Evolutionary conservation across 73 alveolate genomes (phyloP), one percentile per base, ranked within the genome.

Genomic region (Paramecium pentaurelia): DNA sequence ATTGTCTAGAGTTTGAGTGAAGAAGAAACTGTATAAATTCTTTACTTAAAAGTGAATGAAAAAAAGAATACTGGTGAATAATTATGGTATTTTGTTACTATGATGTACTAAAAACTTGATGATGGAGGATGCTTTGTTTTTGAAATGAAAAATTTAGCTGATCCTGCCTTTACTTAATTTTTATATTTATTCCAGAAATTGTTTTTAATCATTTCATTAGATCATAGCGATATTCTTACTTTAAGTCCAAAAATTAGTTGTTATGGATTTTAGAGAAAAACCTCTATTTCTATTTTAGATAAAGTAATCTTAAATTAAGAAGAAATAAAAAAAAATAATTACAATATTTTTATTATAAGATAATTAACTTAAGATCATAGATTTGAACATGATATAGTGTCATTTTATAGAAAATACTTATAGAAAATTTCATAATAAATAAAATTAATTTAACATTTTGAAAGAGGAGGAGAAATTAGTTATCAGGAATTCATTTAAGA

Each of bases 81-180:
- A 11, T 73, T 73, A 0, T 73, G 58, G 87, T 0, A 73, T 1
- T 38, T 73, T 38, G 40, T 73, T 12, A 4, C 54, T 11, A 6
- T 73, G 30, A 73, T 73, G 9, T 22, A 73, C 2, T 18, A 73
- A 37, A 30, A 40, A 22, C 47, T 73, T 8, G 87, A 73, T 36
- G 87, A 73, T 12, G 87, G 87, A 73, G 87, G 87, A 12, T 73
- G 87, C 4, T 73, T 73, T 73, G 60, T 73, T 14, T 37, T 73
- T 14, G 58, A 73, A 37, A 37, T 73, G 37, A 73, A 36, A 32
- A 40, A 73, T 73, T 37, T 73, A 34, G 58, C 87, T 4, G 86
- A 32, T 32, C 12, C 86, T 32, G 58, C 58, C 8, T 27, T 71
- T 12, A 73, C 87, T 4, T 73, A 73, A 38, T 73, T 73, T 73